These are phyloP conservation scores for Lumnitzera littorea DNA, from an alignment of 345 rosid genomes.

Conservation along the genomic window DNA sequence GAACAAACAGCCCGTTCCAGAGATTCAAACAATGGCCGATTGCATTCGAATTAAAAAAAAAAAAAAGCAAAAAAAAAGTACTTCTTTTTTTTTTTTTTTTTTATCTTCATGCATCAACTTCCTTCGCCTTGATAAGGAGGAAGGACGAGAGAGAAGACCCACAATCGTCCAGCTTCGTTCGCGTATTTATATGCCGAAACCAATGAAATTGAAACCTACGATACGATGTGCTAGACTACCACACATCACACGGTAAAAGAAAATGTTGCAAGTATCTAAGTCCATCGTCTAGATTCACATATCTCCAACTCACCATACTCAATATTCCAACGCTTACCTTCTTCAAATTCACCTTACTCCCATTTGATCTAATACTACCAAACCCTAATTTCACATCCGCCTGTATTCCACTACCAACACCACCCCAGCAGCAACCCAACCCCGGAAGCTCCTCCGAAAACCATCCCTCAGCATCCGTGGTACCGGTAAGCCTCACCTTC, in stretches of 20 bases:
- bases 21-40: no score
- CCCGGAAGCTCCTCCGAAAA: constrained; percentile 42
- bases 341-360: constrained; percentile 12
- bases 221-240: no score
- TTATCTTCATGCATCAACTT: no score
- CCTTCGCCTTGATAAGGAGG: no score
- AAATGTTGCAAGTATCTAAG: constrained; percentile 44
- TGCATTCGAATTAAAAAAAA: no score
- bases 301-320: constrained; percentile 37
- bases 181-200: no score
- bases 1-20: no score
- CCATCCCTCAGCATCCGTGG: constrained; percentile 24
- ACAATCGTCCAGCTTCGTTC: no score
- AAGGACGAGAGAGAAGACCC: no score
- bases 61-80: no score
- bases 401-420: constrained; percentile 19
- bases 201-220: no score
- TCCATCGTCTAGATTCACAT: constrained; percentile 33
- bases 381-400: constrained; percentile 36
- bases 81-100: no score
- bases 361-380: not conserved
- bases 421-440: constrained; percentile 29
- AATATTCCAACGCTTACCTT: constrained; percentile 33
- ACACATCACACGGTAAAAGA: constrained; percentile 13
- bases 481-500: constrained; percentile 2